phyloP scores from a whole-genome alignment of 305 asterid species.

The Withania somnifera region DNA sequence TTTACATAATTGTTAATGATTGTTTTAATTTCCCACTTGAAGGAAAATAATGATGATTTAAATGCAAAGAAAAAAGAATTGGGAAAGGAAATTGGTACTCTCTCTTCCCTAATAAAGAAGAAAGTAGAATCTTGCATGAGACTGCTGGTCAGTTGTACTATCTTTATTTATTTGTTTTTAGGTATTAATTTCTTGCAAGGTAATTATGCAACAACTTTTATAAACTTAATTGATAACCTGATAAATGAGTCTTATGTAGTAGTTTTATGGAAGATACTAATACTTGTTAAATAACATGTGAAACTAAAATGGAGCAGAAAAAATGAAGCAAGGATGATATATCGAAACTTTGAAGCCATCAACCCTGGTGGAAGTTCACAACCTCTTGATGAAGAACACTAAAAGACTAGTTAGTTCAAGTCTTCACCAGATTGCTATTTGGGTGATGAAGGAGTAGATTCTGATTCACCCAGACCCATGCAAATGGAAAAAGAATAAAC shows the following conservation, averaged over 20 bases:
- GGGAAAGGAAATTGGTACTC: conserved; percentile 9
- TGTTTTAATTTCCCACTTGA: neutral
- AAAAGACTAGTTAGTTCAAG: neutral
- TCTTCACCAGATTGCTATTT: neutral
- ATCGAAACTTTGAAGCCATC: conserved; percentile 19
- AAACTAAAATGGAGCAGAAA: conserved; percentile 24
- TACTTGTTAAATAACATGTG: neutral
- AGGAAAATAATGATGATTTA: conserved; percentile 10
- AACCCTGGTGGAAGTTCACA: conserved; percentile 16
- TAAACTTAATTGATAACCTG: too few species aligned
- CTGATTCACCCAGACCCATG: neutral
- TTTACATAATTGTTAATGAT: neutral
- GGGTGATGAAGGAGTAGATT: neutral
- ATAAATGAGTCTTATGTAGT: neutral
- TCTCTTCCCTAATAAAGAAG: neutral
- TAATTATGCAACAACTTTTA: too few species aligned
- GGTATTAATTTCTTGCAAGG: neutral
- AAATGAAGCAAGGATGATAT: conserved; percentile 9
- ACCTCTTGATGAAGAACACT: neutral
- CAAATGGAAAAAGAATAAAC: neutral
- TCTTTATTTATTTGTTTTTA: neutral
- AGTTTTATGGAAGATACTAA: neutral
- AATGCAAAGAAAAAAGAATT: conserved; percentile 12
- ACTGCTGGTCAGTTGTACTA: conserved; percentile 21
- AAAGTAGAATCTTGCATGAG: conserved; percentile 1